These are phyloP conservation scores for Gymnopus androsaceus DNA, from an alignment of 1,284 basidiomycete genomes.

Conservation along the genomic window DNA sequence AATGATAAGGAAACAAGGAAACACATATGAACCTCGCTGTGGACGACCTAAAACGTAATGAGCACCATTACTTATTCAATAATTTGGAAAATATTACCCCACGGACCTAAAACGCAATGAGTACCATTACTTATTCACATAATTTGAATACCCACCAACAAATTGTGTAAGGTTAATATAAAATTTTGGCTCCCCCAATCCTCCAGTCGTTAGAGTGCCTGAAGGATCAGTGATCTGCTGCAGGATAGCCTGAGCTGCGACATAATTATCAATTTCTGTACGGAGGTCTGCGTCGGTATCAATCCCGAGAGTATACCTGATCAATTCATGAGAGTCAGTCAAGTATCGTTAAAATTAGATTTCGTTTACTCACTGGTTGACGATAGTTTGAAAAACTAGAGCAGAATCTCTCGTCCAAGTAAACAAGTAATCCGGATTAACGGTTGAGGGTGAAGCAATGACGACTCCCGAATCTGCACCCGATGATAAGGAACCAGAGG, in stretches of 20 bases:
- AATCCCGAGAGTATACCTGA: conserved; percentile 40
- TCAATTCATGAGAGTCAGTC: conserved; percentile 1
- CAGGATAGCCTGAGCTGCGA: conserved; percentile 44
- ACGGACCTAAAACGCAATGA: no score
- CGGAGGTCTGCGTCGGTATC: conserved; percentile 42
- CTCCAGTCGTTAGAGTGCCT: conserved; percentile 55
- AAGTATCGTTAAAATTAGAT: neutral
- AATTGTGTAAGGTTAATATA: conserved; percentile 52
- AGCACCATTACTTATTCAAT: no score
- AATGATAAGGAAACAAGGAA: neutral
- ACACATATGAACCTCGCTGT: conserved; percentile 52
- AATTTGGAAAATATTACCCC: no score
- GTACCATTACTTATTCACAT: no score
- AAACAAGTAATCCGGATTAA: conserved; percentile 54
- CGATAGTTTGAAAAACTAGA: conserved; percentile 50
- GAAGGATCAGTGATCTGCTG: conserved; percentile 62
- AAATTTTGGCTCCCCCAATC: conserved; percentile 71
- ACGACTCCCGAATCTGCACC: conserved; percentile 62
- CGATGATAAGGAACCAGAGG: conserved; percentile 50
- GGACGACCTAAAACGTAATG: conserved; percentile 45
- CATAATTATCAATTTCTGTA: conserved; percentile 49
- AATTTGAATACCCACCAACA: conserved; percentile 34
- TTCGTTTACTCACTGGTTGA: conserved; percentile 42
- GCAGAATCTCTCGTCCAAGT: conserved; percentile 59
- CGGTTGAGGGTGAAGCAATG: conserved; percentile 54